Evolutionary conservation across 495 filamentous ascomycete genomes (phyloP), one percentile per base, ranked within the genome.

Genomic region (Platismatia glauca): DNA sequence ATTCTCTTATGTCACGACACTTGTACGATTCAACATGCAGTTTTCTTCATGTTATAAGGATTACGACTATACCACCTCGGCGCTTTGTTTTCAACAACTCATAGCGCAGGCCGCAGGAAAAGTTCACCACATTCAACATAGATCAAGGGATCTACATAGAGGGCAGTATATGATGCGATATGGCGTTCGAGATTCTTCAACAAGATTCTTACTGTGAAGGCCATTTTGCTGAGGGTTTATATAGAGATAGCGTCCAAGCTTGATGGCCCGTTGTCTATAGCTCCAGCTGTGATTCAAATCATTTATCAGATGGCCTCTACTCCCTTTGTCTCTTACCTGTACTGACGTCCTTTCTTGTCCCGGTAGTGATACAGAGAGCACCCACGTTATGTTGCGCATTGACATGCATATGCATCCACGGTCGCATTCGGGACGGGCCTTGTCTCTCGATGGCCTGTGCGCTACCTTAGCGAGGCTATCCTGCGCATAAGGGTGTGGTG

Each of bases 81-180:
- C 61, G 78, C 77, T 81, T 82, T 82, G 79, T 81, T 82, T 81
- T 82, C 79, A 82, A 82, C 79, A 82, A 82, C 76, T 78, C 79
- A 78, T n/a, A 43, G 60, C 39, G 62, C 62, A 55, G 62, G 53
- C 50, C 56, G 60, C 31, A 33, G 39, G 35, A 61, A 68, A 65
- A 63, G 59, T 68, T 60, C 16, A 56, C 53, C 12, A 37, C n/a
- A 69, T 66, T 66, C 67, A 66, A 69, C 62, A 69, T 61, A 64
- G 64, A 69, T 53, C 52, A 38, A 48, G 57, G 33, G 61, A 64
- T 61, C 46, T n/a, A 57, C 57, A 63, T 59, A 57, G 57, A 63
- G 43, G 61, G 61, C 38, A 31, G 55, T 31, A 53, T 55, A 59
- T 58, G 52, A 46, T 15, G 27, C 29, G 9, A 13, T 3, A n/a